Base-by-base conservation (phyloP, 1,139 yeast genomes). In the Debaryomyces sp. region DNA sequence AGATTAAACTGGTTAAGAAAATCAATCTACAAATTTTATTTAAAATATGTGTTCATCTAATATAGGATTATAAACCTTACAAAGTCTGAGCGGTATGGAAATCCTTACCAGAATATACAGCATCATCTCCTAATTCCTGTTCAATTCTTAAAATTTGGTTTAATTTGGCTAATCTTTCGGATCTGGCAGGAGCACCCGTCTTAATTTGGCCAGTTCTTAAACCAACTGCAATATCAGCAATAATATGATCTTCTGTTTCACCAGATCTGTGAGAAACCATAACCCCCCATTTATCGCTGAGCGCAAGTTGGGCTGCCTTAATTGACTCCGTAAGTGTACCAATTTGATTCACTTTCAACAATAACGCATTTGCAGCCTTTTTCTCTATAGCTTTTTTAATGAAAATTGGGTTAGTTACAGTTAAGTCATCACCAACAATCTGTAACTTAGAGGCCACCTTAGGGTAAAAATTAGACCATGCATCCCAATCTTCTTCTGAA, bases 101-200 rank as follows among this genome's bases (percentile, higher is more conserved):
- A 73, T 84, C 75, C 70, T 77, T 80, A 72, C 96, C 96, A 58
- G 96, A 96, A 79, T 80, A 90, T 72, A 88, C 70, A 58, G 94
- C 95, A 81, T 88, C 87, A 82, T 81, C 88, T 66, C 96, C 96
- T 67, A 89, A 85, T 78, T 86, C 89, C 78, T 89, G 94, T 81
- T 90, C 96, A 66, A 90, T 90, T 80, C 96, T 88, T 75, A 90
- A 83, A 72, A 90, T 83, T 82, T 89, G 94, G 85, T 86, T 86
- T 75, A 85, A 84, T 82, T 90, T 90, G 72, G 96, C 96, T 75
- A 90, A 84, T 83, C 97, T 89, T 82, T 90, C 97, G 59, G 96
- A 88, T 81, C 96, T 88, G 61, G 96, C 95, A 68, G 96, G 96
- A 66, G 97, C 96, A 83, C 97, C 97, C 61, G 96, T 86, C 89